These are phyloP conservation scores for Lentinula guzmanii DNA, from an alignment of 768 basidiomycete genomes.

Conservation along the genomic window DNA sequence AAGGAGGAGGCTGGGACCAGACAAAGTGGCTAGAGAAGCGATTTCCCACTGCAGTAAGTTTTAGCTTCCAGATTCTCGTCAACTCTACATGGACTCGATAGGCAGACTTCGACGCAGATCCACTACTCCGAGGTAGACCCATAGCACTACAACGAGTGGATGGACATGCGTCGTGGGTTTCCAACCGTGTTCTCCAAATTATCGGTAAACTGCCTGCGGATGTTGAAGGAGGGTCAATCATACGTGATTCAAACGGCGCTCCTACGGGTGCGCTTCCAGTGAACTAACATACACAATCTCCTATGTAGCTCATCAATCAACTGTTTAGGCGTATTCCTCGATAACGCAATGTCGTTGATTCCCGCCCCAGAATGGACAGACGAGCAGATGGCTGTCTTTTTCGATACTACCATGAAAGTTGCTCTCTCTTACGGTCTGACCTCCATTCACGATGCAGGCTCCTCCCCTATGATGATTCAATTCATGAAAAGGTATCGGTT, in stretches of 20 bases:
- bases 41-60: slow-evolving; percentile 69
- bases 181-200: slow-evolving; percentile 58
- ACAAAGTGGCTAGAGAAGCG: slow-evolving; percentile 59
- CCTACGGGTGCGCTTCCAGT: slow-evolving; percentile 52
- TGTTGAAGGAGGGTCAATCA: slow-evolving; percentile 72
- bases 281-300: background rate
- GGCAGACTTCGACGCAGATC: slow-evolving; percentile 70
- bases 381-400: slow-evolving; percentile 51
- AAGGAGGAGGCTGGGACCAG: slow-evolving; percentile 94
- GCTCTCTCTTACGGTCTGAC: slow-evolving; percentile 80
- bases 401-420: slow-evolving; percentile 57
- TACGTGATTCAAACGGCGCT: slow-evolving; percentile 52
- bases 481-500: slow-evolving; percentile 58
- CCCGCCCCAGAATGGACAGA: slow-evolving; percentile 59
- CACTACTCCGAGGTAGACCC: slow-evolving; percentile 57
- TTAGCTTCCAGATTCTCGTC: background rate
- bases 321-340: slow-evolving; percentile 63
- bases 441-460: slow-evolving; percentile 78
- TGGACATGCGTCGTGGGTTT: slow-evolving; percentile 85
- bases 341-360: slow-evolving; percentile 82
- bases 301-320: background rate
- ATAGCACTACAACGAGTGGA: slow-evolving; percentile 79
- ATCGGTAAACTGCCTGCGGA: slow-evolving; percentile 54
- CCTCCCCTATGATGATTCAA: slow-evolving; percentile 40
- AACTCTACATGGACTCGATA: slow-evolving; percentile 19